Conservation (phyloP, 169 alveolate species). For the Plasmodium relictum region DNA sequence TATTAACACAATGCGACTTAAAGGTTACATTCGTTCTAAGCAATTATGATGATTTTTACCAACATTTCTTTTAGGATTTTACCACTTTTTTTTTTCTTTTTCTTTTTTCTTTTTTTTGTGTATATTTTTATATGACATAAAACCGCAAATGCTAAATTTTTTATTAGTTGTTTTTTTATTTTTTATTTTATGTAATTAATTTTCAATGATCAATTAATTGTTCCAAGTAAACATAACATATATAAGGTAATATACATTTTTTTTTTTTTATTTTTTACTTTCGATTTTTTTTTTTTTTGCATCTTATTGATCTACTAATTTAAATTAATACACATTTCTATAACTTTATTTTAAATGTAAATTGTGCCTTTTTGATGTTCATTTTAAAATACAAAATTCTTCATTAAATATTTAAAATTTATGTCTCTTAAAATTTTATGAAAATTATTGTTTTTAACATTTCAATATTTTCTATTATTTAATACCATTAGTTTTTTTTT, state of each 20-base stretch:
- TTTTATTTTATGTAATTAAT: not conserved
- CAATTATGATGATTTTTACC: not conserved
- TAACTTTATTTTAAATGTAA: too few species aligned
- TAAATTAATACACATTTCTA: too few species aligned
- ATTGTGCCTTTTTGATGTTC: too few species aligned
- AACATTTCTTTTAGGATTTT: not conserved
- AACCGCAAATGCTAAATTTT: not conserved
- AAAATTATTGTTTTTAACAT: too few species aligned
- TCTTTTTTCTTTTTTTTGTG: not conserved
- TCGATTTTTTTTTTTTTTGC: too few species aligned
- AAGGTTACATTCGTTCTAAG: not conserved
- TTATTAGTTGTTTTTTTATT: not conserved
- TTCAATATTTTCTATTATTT: too few species aligned
- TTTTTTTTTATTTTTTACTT: too few species aligned
- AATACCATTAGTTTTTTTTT: not conserved
- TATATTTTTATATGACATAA: not conserved
- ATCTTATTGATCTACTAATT: too few species aligned
- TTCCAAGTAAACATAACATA: not conserved
- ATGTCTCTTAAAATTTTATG: too few species aligned
- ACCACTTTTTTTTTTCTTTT: not conserved
- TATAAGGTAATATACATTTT: too few species aligned
- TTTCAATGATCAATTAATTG: not conserved
- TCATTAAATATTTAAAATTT: too few species aligned
- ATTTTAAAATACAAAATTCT: too few species aligned
- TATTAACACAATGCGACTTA: not conserved